Conservation (phyloP, 2,329 filamentous ascomycete species). For the Aspergillus brasiliensis region DNA sequence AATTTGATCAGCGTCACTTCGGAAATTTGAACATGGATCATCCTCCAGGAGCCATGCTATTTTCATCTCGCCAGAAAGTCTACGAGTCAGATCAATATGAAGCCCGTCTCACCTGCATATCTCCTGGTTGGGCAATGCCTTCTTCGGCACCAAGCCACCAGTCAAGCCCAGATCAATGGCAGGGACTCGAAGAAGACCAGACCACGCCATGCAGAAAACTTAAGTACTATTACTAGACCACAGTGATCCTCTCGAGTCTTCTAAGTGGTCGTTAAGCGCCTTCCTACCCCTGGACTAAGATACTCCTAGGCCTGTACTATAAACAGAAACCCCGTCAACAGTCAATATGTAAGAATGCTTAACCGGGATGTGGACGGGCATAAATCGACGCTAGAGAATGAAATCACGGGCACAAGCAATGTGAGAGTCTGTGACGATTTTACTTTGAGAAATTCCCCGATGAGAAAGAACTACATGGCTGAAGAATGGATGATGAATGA, state of each 20-base stretch:
- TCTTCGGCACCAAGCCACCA: not conserved
- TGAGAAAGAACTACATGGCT: not conserved
- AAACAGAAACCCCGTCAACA: not conserved
- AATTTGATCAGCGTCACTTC: slow-evolving; percentile 2
- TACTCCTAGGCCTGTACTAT: not conserved
- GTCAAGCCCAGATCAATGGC: not conserved
- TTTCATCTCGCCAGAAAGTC: not conserved
- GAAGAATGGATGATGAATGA: not conserved
- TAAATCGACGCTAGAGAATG: not conserved
- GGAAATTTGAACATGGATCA: not conserved
- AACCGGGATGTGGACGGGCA: not conserved
- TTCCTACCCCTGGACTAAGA: not conserved
- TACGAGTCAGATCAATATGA: not conserved
- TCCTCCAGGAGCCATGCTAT: not conserved
- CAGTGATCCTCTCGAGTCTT: not conserved
- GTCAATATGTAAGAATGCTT: not conserved
- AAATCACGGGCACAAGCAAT: not conserved
- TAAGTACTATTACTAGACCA: no score
- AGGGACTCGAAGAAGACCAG: not conserved
- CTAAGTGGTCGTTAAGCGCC: not conserved
- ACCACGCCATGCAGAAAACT: not conserved
- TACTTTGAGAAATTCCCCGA: not conserved
- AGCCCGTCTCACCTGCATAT: not conserved
- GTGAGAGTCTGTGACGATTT: not conserved
- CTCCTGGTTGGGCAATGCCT: not conserved